Evolutionary conservation across 441 rosid species (phyloP).

Genomic region (Jatropha multifida): DNA sequence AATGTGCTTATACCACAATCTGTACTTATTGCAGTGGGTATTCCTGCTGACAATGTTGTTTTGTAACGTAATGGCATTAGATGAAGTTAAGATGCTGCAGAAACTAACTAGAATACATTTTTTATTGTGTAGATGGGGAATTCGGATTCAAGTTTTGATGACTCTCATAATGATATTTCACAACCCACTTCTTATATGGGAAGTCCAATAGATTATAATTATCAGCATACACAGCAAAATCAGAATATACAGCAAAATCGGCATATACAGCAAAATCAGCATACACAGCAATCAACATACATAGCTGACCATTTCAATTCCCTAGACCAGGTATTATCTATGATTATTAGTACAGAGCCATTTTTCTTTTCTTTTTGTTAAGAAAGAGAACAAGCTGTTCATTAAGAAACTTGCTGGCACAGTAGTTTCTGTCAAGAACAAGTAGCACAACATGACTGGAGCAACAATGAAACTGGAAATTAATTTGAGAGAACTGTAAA

Average conservation of each 20-base stretch:
- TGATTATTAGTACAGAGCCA: neutral
- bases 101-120: neutral
- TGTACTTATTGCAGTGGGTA: neutral
- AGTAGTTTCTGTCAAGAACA: too few species aligned
- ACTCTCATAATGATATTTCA: conserved; percentile 21
- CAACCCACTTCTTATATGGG: conserved; percentile 29
- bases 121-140: conserved; percentile 23
- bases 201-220: conserved; percentile 30
- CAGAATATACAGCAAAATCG: conserved; percentile 5
- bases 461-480: too few species aligned
- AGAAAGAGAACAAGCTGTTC: too few species aligned
- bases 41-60: neutral
- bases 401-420: too few species aligned
- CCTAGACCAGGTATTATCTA: conserved; percentile 63
- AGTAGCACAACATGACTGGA: too few species aligned
- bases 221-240: conserved; percentile 11
- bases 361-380: too few species aligned
- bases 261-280: conserved; percentile 32
- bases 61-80: neutral
- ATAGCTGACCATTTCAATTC: conserved; percentile 75
- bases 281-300: conserved; percentile 35
- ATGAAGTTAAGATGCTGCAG: neutral
- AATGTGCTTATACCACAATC: neutral
- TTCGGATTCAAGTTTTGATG: conserved; percentile 25
- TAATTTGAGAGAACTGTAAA: too few species aligned